Percentiles rank a stretch among this genome's conserved stretches.
Conservation (phyloP, 345 rosid genomes). For the Noccaea caerulescens region DNA sequence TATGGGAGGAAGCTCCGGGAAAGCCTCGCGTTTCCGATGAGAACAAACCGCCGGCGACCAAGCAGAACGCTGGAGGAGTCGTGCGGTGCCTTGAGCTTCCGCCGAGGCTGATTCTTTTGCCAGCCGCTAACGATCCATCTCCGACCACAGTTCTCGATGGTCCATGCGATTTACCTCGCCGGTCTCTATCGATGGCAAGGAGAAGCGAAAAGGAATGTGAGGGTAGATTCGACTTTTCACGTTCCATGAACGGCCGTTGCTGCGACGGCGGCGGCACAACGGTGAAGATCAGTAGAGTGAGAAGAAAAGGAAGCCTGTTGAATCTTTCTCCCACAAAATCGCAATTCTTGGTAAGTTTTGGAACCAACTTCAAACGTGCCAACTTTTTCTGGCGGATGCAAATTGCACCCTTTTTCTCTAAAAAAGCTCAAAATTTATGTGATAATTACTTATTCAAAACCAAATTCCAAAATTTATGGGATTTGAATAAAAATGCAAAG, state of each 20-base stretch:
- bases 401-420: neutral
- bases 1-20: constrained; percentile 95
- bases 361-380: neutral
- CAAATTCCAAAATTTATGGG: neutral
- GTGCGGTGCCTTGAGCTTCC: constrained; percentile 69
- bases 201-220: constrained; percentile 39
- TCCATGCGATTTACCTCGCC: constrained; percentile 48
- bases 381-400: neutral
- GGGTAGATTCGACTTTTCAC: constrained; percentile 34
- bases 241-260: constrained; percentile 16
- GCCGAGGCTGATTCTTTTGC: constrained; percentile 52
- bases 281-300: constrained; percentile 61
- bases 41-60: constrained; percentile 24
- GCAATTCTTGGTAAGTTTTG: constrained; percentile 50
- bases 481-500: neutral
- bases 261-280: constrained; percentile 27
- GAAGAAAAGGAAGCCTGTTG: constrained; percentile 56
- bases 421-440: neutral
- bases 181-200: constrained; percentile 42
- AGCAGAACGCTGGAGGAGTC: constrained; percentile 16
- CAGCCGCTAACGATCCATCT: constrained; percentile 43
- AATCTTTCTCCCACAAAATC: constrained; percentile 50
- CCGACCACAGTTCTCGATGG: constrained; percentile 66
- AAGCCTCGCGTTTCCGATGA: constrained; percentile 59
- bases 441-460: neutral